phyloP scores from a whole-genome alignment of 2,329 filamentous ascomycete species.

The Xylariaceae sp. region DNA sequence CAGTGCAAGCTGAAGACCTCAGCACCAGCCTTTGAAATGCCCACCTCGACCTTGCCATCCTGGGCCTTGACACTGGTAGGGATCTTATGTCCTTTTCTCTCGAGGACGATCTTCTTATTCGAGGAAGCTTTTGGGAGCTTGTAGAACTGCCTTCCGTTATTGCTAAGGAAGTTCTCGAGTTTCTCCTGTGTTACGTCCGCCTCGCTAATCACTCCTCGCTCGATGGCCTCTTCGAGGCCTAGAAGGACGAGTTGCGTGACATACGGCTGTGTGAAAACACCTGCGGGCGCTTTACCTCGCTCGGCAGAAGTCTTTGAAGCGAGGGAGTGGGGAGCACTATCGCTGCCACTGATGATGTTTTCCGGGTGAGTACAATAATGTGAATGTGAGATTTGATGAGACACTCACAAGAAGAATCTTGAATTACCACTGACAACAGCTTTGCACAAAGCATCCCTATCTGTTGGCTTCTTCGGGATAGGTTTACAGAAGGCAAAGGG shows the following conservation, averaged over 20 bases:
- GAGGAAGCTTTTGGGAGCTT: constrained; percentile 41
- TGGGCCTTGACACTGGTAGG: constrained; percentile 33
- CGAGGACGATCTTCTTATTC: constrained; percentile 51
- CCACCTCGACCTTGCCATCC: constrained; percentile 38
- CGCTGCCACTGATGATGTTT: constrained; percentile 42
- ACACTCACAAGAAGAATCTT: constrained; percentile 51
- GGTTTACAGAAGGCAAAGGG: constrained; percentile 69
- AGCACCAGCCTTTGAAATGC: constrained; percentile 37
- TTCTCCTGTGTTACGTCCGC: constrained; percentile 50
- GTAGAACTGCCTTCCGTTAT: constrained; percentile 52
- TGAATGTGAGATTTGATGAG: not conserved
- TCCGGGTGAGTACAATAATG: constrained; percentile 5
- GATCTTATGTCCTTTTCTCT: constrained; percentile 45
- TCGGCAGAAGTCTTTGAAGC: constrained; percentile 42
- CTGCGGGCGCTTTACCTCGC: constrained; percentile 52
- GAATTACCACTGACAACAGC: constrained; percentile 41
- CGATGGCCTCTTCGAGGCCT: constrained; percentile 58
- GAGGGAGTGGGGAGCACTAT: constrained; percentile 61
- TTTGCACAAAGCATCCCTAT: constrained; percentile 50
- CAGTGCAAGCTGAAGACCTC: constrained; percentile 38
- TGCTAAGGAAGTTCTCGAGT: constrained; percentile 51
- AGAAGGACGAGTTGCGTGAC: constrained; percentile 54
- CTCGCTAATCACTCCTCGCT: constrained; percentile 46
- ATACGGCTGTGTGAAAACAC: constrained; percentile 69
- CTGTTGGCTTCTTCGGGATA: constrained; percentile 68